Evolutionary conservation across 129 eudicot genomes (phyloP), one percentile per base, ranked within the genome.

Genomic region (Lonicera japonica): DNA sequence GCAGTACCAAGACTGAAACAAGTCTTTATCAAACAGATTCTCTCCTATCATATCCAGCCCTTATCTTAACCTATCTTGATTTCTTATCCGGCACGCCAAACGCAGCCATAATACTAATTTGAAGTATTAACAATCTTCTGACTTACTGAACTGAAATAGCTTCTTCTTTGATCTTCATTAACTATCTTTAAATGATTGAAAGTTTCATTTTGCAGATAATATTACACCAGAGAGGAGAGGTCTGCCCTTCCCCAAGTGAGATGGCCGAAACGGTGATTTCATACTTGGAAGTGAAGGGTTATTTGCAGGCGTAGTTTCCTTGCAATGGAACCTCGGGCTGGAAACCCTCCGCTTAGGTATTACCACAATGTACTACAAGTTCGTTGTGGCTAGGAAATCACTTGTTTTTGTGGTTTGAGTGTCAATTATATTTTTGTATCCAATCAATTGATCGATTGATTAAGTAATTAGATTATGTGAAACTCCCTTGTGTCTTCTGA

Each of bases 241-340:
- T 20, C 4, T 79, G 86, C 55, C 75, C 82, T 64, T 74, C 95
- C 23, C 95, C 97, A 5, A 50, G 67, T 45, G 80, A 74, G 50
- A 72, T 79, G 90, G 95, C 95, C 9, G 86, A 82, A 23, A 69
- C 68, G 66, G 90, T 91, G 66, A 62, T 87, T 47, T 75, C 86
- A 5, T 87, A 81, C 83, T 64, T 91, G 84, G 94, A 87, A 47
- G 74, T 61, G 60, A 82, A 91, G 56, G 95, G 95, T 10, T 91
- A 91, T 68, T 82, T 90, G 63, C 64, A 81, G 53, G 80, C 90
- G 10, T 84, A 79, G 71, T 58, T 54, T 46, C 47, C 11, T 18
- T 41, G 24, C 24, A 6, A 18, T 29, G n/a, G 54, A 40, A 17
- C 29, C 52, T 54, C 52, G 16, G 24, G 65, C 41, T 24, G 48